Conservation (phyloP, 495 filamentous ascomycete genomes). For the Xylaria bambusicola region DNA sequence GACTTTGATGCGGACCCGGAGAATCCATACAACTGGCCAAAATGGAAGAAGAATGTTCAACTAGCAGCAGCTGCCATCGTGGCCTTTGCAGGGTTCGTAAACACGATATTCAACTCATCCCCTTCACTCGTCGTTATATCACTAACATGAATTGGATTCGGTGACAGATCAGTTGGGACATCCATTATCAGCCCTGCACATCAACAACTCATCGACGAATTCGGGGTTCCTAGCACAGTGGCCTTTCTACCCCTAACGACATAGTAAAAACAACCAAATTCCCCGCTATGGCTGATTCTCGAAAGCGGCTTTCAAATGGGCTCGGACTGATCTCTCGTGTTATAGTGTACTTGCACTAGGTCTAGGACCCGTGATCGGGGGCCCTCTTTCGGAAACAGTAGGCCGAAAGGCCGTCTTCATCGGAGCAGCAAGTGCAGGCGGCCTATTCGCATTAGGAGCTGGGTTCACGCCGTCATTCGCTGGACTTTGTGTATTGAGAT, state of each 20-base stretch:
- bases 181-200: constrained; percentile 56
- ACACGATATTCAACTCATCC: not conserved
- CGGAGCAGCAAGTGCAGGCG: constrained; percentile 48
- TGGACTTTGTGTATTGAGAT: constrained; percentile 57
- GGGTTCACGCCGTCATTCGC: constrained; percentile 59
- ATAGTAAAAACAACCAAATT: no score
- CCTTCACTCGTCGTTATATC: not conserved
- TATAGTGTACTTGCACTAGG: constrained; percentile 53
- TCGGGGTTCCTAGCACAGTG: constrained; percentile 51
- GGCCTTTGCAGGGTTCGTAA: constrained; percentile 43
- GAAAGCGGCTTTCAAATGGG: constrained; percentile 39
- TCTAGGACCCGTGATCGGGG: constrained; percentile 60
- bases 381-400: constrained; percentile 60
- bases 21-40: constrained; percentile 66
- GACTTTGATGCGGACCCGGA: constrained; percentile 56
- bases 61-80: constrained; percentile 49
- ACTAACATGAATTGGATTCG: not conserved
- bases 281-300: constrained; percentile 58
- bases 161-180: constrained; percentile 50
- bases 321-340: not conserved
- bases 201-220: constrained; percentile 44
- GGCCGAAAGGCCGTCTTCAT: constrained; percentile 58
- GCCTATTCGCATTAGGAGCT: constrained; percentile 65
- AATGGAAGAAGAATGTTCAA: constrained; percentile 49
- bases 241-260: constrained; percentile 57